phyloP scores from a whole-genome alignment of 148 eudicot genomes.

The Fagopyrum tataricum region DNA sequence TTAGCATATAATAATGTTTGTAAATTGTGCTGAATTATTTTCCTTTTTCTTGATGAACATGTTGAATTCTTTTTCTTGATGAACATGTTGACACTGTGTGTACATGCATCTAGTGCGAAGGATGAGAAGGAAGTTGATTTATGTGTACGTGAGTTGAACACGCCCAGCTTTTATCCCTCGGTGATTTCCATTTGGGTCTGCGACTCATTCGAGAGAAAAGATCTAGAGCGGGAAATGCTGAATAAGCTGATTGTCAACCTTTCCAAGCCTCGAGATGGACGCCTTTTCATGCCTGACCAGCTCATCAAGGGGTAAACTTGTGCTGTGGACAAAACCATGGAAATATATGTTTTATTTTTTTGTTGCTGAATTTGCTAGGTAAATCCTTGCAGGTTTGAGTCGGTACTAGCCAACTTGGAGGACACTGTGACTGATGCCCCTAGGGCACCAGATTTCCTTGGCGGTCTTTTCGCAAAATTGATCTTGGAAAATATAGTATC shows the following conservation, averaged over 20 bases:
- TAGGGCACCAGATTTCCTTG: constrained; percentile 70
- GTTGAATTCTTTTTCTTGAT: neutral
- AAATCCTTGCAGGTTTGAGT: constrained; percentile 48
- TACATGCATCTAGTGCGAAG: constrained; percentile 47
- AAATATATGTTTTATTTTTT: neutral
- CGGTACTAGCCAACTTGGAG: constrained; percentile 54
- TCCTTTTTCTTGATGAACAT: neutral
- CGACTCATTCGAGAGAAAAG: constrained; percentile 87
- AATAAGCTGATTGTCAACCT: constrained; percentile 58
- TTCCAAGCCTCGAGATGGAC: constrained; percentile 37
- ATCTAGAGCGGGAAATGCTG: constrained; percentile 61
- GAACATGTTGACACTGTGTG: neutral
- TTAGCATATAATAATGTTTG: neutral
- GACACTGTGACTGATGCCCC: constrained; percentile 85
- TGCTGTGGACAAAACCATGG: neutral
- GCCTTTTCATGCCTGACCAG: constrained; percentile 36
- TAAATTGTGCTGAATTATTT: neutral
- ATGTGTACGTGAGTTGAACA: constrained; percentile 71
- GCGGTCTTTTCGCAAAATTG: constrained; percentile 46
- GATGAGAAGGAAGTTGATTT: constrained; percentile 73
- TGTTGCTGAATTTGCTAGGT: neutral
- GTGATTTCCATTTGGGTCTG: constrained; percentile 72
- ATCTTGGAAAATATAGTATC: constrained; percentile 46
- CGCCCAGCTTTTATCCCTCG: constrained; percentile 64
- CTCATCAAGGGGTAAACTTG: constrained; percentile 56